phyloP scores from a whole-genome alignment of 352 stramenopile genomes.

The Pythium apleroticum region DNA sequence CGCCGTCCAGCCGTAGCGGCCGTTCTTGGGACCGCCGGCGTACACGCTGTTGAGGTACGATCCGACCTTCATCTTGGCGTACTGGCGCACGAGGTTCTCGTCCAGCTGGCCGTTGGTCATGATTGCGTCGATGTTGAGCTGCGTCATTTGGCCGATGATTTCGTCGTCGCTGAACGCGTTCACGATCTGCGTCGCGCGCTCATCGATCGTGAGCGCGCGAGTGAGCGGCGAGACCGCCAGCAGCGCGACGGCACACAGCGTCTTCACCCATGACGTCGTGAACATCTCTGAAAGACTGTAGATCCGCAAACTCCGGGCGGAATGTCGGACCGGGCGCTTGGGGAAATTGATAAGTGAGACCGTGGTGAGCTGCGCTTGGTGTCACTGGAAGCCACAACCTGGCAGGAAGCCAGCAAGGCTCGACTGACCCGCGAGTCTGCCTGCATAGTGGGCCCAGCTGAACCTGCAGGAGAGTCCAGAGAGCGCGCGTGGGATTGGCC shows the following conservation, averaged over 20 bases:
- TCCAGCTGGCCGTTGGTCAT: constrained; percentile 40
- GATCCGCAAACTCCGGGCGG: background rate
- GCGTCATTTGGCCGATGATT: constrained; percentile 83
- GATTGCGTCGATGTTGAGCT: constrained; percentile 75
- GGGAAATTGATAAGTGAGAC: background rate
- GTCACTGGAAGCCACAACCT: too few species aligned
- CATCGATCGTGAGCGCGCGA: constrained; percentile 17
- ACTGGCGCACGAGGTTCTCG: constrained; percentile 51
- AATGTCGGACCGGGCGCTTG: background rate
- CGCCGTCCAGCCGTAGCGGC: constrained; percentile 43
- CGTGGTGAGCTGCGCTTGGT: background rate
- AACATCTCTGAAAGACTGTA: background rate
- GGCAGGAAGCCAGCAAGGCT: background rate
- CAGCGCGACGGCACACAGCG: background rate
- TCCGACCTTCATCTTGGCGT: constrained; percentile 61
- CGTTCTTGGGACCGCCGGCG: constrained; percentile 25
- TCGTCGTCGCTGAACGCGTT: constrained; percentile 41
- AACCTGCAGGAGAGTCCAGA: background rate
- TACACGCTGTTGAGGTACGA: constrained; percentile 67
- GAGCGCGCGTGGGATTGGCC: background rate
- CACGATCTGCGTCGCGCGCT: constrained; percentile 47
- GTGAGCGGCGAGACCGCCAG: constrained; percentile 17
- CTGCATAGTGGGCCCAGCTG: background rate
- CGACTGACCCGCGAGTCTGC: background rate
- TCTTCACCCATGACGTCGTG: background rate